Conservation (phyloP, 225 moss, liverwort and hornwort genomes). For the Pleurozium schreberi region DNA sequence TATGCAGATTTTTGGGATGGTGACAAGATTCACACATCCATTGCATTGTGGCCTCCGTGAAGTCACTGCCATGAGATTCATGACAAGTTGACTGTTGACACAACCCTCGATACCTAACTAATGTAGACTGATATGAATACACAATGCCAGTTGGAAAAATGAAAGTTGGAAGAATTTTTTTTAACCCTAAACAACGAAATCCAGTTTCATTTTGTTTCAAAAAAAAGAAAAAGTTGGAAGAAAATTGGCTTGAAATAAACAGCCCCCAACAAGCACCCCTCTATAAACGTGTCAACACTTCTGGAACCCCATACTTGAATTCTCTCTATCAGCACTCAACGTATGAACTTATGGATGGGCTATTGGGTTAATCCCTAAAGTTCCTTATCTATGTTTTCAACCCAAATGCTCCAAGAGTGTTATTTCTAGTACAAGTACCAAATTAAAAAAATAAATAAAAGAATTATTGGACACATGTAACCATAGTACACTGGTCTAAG, state of each 20-base stretch:
- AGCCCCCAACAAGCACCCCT: rapidly evolving
- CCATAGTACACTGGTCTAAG: no score
- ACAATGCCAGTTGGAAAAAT: not conserved
- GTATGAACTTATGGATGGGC: no score
- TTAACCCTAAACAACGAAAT: no score
- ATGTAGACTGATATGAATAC: not conserved
- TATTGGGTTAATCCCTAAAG: not conserved
- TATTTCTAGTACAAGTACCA: no score
- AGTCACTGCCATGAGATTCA: not conserved
- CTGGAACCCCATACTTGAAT: not conserved
- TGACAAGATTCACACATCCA: not conserved
- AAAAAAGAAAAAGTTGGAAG: no score
- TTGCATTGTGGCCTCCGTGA: not conserved
- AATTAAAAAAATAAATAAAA: no score
- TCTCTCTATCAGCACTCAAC: no score
- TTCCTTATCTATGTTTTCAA: no score
- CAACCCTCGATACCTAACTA: not conserved
- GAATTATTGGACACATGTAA: no score
- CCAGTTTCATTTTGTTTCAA: no score
- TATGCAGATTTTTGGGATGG: no score
- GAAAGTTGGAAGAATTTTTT: not conserved
- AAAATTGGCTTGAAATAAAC: not conserved
- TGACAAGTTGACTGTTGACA: not conserved
- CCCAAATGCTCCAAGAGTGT: no score
- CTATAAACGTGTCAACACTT: not conserved